Base-by-base conservation (phyloP, 331 rosid genomes). In the Malus hybrid region DNA sequence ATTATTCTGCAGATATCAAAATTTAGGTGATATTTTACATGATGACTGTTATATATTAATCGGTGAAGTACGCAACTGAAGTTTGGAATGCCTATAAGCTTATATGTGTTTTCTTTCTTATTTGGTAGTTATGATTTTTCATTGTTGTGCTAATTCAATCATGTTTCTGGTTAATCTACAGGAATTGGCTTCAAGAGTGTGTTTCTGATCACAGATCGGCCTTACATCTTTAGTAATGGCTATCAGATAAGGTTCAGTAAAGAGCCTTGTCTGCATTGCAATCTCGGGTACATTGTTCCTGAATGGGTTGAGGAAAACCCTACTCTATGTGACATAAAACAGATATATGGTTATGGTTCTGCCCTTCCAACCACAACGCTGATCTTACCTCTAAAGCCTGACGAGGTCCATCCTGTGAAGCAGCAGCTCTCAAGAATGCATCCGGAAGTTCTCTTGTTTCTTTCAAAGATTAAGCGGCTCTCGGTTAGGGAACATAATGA, bases 121-220 rank as follows among this genome's bases (percentile, higher is more conserved):
- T 29, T 42, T 6, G n/a, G 4, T 34, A 68, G 7, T 52, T 22
- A 22, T 18, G 34, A 6, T 14, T 63, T 63, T 18, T 18, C 70
- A n/a, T 53, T 56, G 16, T 32, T 28, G 10, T 13, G 18, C 46
- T 57, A 16, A 70, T 29, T 63, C 30, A 56, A 3, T 46, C 10
- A 46, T 32, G 11, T 19, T 68, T 72, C 14, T 79, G 68, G 16
- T 70, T 36, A 16, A 70, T 66, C 46, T 71, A 81, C 89, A 93
- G 95, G 97, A n/a, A 93, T 89, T 71, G 97, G 98, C 9, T 90
- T 90, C 88, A 90, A 93, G 86, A 93, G 98, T 80, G 98, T 93
- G 7, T 93, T 93, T 80, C 79, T 93, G 70, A 83, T 93, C 48
- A 85, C 93, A 63, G 68, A 89, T 58, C 72, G 71, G 53, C 98